A percentile compares a stretch with the other conserved stretches of the same genome.
Evolutionary conservation across 2,329 filamentous ascomycete species (phyloP).

Genomic region (Alternaria longipes): DNA sequence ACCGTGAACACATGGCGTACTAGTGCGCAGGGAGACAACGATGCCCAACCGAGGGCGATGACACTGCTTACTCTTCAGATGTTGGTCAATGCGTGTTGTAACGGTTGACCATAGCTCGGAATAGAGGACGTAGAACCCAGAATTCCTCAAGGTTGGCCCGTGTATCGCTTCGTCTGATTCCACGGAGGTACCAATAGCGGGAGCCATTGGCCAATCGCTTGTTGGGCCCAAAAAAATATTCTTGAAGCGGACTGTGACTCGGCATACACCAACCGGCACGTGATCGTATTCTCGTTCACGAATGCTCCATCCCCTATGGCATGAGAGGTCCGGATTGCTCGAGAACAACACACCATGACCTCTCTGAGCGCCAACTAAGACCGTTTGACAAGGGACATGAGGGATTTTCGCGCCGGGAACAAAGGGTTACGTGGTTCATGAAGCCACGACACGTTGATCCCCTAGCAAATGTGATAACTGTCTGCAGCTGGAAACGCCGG

Average conservation of each 20-base stretch:
- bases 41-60: constrained; percentile 32
- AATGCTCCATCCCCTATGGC: constrained; percentile 45
- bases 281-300: constrained; percentile 50
- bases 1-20: constrained; percentile 26
- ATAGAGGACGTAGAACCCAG: constrained; percentile 25
- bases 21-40: constrained; percentile 22
- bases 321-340: constrained; percentile 45
- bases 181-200: constrained; percentile 30
- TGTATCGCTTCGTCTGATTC: constrained; percentile 32
- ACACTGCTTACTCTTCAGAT: constrained; percentile 26
- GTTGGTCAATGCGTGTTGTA: constrained; percentile 39
- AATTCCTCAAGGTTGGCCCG: constrained; percentile 30
- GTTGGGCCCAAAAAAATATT: constrained; percentile 34
- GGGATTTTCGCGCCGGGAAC: constrained; percentile 48
- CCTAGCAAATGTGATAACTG: constrained; percentile 54
- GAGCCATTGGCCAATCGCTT: constrained; percentile 45
- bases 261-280: constrained; percentile 48
- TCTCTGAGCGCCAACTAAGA: constrained; percentile 43
- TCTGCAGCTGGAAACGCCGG: constrained; percentile 55
- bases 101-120: constrained; percentile 30
- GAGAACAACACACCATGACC: constrained; percentile 30
- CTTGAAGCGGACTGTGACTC: constrained; percentile 42
- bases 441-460: constrained; percentile 56
- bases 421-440: constrained; percentile 55
- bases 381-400: constrained; percentile 50